Evolutionary conservation across 2,329 filamentous ascomycete genomes (phyloP).

Genomic region (Geosmithia morbida): DNA sequence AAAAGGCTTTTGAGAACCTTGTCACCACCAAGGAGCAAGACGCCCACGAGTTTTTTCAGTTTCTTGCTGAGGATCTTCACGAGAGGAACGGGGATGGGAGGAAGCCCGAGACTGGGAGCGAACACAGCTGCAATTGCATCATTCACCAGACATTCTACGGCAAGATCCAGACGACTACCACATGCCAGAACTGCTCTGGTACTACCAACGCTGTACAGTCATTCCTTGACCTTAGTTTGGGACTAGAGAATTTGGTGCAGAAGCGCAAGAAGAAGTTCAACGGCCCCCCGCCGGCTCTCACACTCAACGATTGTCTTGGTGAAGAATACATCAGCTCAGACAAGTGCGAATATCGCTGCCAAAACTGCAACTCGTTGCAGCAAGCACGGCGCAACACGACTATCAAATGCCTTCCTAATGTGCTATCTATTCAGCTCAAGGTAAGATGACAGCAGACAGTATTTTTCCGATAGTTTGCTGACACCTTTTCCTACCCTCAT

Average conservation of each 20-base stretch:
- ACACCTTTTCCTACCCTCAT: neutral
- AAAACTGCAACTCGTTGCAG: constrained; percentile 61
- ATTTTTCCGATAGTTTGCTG: neutral
- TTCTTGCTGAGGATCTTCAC: constrained; percentile 83
- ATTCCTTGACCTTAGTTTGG: constrained; percentile 80
- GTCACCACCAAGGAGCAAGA: constrained; percentile 93
- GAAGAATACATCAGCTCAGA: constrained; percentile 79
- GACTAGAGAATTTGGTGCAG: constrained; percentile 63
- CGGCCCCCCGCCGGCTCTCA: constrained; percentile 21
- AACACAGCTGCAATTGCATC: constrained; percentile 69
- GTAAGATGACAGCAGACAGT: constrained; percentile 25
- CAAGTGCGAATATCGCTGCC: constrained; percentile 79
- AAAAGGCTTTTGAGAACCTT: constrained; percentile 55
- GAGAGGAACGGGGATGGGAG: constrained; percentile 62
- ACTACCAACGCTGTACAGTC: constrained; percentile 74
- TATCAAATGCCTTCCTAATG: constrained; percentile 74
- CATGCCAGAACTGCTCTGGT: constrained; percentile 76
- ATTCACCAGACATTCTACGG: constrained; percentile 93
- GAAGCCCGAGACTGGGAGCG: constrained; percentile 41
- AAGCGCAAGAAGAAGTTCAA: constrained; percentile 42
- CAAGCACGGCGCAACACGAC: constrained; percentile 74
- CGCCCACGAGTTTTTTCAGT: constrained; percentile 94
- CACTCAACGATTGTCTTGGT: constrained; percentile 60
- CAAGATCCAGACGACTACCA: constrained; percentile 79
- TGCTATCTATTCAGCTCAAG: constrained; percentile 86